Conservation (phyloP, 176 grass and related monocot species). For the Bolboschoenus planiculmis region DNA sequence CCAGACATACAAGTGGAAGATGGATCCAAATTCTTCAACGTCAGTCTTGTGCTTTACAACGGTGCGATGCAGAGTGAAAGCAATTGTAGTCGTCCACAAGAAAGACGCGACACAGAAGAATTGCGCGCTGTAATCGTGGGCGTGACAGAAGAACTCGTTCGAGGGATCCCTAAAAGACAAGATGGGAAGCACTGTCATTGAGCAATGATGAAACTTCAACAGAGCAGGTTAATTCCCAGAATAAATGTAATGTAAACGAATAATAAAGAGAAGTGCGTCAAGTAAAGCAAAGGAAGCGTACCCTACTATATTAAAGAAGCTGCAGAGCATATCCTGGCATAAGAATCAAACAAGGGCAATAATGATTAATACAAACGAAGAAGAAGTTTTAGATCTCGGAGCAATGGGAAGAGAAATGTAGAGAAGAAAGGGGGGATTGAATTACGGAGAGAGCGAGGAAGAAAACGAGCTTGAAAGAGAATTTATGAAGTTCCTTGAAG, state of each 20-base stretch:
- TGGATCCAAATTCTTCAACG: conserved; percentile 83
- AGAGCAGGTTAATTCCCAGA: not conserved
- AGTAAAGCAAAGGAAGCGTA: conserved; percentile 20
- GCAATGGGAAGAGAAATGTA: no score
- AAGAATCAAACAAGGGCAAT: no score
- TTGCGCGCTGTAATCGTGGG: conserved; percentile 84
- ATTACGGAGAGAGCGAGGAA: conserved; percentile 60
- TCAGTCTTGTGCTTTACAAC: conserved; percentile 98
- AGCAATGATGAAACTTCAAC: not conserved
- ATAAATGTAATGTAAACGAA: no score
- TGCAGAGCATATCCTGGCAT: conserved; percentile 94
- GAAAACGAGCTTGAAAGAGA: conserved; percentile 98
- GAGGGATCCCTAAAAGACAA: conserved; percentile 61
- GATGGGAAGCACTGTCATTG: no score
- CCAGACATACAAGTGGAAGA: conserved; percentile 98
- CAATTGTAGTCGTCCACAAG: conserved; percentile 92
- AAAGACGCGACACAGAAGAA: conserved; percentile 96
- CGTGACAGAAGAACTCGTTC: conserved; percentile 91
- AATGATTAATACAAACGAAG: no score
- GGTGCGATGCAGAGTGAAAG: conserved; percentile 88
- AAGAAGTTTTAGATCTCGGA: not conserved
- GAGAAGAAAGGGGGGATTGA: not conserved
- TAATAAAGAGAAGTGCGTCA: no score
- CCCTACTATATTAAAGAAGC: conserved; percentile 91
- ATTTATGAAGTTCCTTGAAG: conserved; percentile 96